Evolutionary conservation across 2,329 filamentous ascomycete genomes (phyloP), one percentile per base, ranked within the genome.

Genomic region (Xenoacremonium recifei): DNA sequence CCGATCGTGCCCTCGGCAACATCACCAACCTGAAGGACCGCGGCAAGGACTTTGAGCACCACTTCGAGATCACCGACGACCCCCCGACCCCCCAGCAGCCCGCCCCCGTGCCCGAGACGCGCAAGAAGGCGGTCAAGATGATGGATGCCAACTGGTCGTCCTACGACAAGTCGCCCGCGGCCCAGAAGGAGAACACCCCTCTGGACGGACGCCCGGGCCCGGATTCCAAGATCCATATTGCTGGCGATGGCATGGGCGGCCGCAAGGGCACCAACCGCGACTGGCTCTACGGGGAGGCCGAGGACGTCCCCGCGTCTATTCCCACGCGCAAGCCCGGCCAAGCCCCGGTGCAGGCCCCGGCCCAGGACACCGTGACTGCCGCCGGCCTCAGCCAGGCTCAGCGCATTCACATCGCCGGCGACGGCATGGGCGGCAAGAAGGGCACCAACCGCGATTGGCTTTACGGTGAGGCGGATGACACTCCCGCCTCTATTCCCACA

Each of bases 61-160:
- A 96, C 55, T 96, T 90, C 71, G 74, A 75, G 38, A 84, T 95
- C 70, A 74, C 76, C 6, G 89, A 95, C 61, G 72, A 81, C 30
- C 80, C 81, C 46, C 80, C 82, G 23, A 69, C 68, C 9, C 53
- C 65, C 25, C 65, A 63, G 57, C 56, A 60, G 42, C 59, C 69
- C 57, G 63, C 72, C 58, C 69, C 68, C 16, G 59, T 82, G 16
- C 64, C 76, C 38, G 75, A 80, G 40, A 79, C 82, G 49, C 80
- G 79, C 50, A 75, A 79, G 63, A 88, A 89, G 68, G 83, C 76
- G 3, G 78, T 87, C 39, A 83, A 86, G 66, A 84, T 80, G 73
- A 85, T 89, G 81, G 79, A 86, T 55, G 70, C 83, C 35, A 80
- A 74, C 62, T 83, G 80, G 80, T 67, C 69, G 2, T 51, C 69